Evolutionary conservation across 1,284 basidiomycete species (phyloP), one percentile per base, ranked within the genome.

Genomic region (Cryptococcus sp.): DNA sequence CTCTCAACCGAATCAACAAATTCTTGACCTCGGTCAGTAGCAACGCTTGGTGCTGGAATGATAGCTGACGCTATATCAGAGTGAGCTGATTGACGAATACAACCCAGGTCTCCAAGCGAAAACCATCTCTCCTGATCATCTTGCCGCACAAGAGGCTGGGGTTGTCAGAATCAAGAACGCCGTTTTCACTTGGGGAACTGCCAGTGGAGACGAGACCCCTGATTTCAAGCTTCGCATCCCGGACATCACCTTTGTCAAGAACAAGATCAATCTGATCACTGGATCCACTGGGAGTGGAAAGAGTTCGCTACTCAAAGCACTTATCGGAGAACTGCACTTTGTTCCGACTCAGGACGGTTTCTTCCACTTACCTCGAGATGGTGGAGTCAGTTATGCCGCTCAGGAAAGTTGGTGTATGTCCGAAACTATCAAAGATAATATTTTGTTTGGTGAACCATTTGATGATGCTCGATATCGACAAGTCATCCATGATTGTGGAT

Each of bases 301-400:
- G 61, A 69, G 67, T n/a, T 70, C 70, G 23, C 50, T 78, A 11
- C 65, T 78, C 23, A 68, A 70, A 58, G 70, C 80, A 5, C 72
- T 83, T 5, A 74, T 84, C 7, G 81, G 82, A 67, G 77, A 79
- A 58, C 70, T 79, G 35, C 71, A 76, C 59, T 76, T 76, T 46
- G 66, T 74, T 53, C 69, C 76, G 6, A 78, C 79, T 5, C 77
- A 81, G 10, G 80, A 80, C 37, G 83, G 85, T 0, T 86, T 83
- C 79, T 85, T 80, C 70, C 83, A 82, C 57, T 79, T 89, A 5
- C 86, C 87, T n/a, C 80, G 86, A 6, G 72, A 77, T 2, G 80
- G 81, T 10, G 86, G 87, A 5, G 81, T 89, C 4, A 83, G 85
- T 0, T 89, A 87, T 72, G 85, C 86, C 4, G 84, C 86, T 0